A percentile compares a stretch with the other conserved stretches of the same genome.
Conservation (phyloP, 495 filamentous ascomycete species). For the Penicillium angulare region DNA sequence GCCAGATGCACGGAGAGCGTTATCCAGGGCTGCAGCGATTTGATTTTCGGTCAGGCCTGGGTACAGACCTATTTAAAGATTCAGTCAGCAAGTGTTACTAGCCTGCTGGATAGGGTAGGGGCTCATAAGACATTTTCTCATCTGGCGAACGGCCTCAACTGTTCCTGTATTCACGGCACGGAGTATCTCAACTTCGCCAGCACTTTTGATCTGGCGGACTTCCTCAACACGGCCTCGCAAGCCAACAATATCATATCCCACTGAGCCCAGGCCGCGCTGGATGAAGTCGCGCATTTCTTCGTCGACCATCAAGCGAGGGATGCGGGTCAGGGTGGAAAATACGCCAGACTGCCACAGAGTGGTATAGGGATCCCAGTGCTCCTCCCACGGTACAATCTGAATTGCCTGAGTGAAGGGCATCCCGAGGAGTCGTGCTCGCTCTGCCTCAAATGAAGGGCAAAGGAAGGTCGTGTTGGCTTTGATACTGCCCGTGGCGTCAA, state of each 20-base stretch:
- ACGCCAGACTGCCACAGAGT: slow-evolving; percentile 39
- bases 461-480: slow-evolving; percentile 50
- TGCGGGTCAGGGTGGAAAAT: slow-evolving; percentile 13
- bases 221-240: slow-evolving; percentile 46
- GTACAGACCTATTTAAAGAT: slow-evolving; percentile 30
- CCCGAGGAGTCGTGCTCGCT: slow-evolving; percentile 47
- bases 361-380: slow-evolving; percentile 56
- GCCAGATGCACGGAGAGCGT: slow-evolving; percentile 44
- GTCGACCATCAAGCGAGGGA: slow-evolving; percentile 50
- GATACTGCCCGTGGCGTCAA: slow-evolving; percentile 29
- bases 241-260: slow-evolving; percentile 48
- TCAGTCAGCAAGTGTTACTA: background rate
- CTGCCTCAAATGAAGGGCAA: slow-evolving; percentile 53
- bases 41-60: slow-evolving; percentile 51
- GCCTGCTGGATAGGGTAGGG: background rate
- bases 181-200: slow-evolving; percentile 47
- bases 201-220: slow-evolving; percentile 51
- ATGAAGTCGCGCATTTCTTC: slow-evolving; percentile 60
- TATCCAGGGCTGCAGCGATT: slow-evolving; percentile 47
- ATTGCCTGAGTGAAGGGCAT: slow-evolving; percentile 47
- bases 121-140: slow-evolving; percentile 55
- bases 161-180: slow-evolving; percentile 58
- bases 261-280: slow-evolving; percentile 41
- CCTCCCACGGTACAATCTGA: slow-evolving; percentile 52
- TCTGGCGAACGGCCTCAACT: slow-evolving; percentile 52